Base-by-base conservation (phyloP, 2,329 filamentous ascomycete species). In the Alternaria consortialis region DNA sequence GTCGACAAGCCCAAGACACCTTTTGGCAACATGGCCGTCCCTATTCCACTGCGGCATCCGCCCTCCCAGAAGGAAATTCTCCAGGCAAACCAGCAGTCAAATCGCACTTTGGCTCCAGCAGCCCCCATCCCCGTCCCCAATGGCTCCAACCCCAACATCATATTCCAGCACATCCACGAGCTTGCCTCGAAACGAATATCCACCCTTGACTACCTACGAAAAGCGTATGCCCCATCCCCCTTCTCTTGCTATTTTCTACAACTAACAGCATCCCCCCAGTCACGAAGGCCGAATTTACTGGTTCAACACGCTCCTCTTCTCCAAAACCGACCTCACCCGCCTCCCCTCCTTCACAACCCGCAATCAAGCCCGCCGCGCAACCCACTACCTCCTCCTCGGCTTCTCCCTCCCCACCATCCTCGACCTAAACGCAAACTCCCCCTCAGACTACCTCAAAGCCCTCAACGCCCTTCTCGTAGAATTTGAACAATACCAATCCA, bases 261-360 rank as follows among this genome's bases (percentile, higher is more conserved):
- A 23, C 65, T 70, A 58, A 72, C 58, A 13, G 2, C 2, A n/a
- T 13, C 53, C 2, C n/a, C 7, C 53, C 76, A 97, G 93, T 29
- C 94, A 99, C 76, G 93, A 97, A 80, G 94, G 94, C 62, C 90
- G 93, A 60, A 89, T 97, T 42, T 98, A 97, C 83, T 98, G 95
- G 94, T 97, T 98, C 84, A 97, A 97, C 81, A 97, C 95, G 0
- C 88, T 97, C 62, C 91, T 97, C 74, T 97, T 97, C 80, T 92
- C 93, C 67, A 91, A 92, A 72, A 80, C 87, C 31, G 93, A 97
- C 78, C 85, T 98, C 34, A 83, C 86, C 53, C 89, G 90, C 74
- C 90, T 97, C 83, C 90, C 94, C 46, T 97, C 93, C 75, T 94
- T 96, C 75, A 91, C 96, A 60, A 83, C 88, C 4, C 89, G 91